A percentile compares a stretch with the other conserved stretches of the same genome.
Conservation (phyloP, 2,329 filamentous ascomycete genomes). For the Aspergillus awamori region DNA sequence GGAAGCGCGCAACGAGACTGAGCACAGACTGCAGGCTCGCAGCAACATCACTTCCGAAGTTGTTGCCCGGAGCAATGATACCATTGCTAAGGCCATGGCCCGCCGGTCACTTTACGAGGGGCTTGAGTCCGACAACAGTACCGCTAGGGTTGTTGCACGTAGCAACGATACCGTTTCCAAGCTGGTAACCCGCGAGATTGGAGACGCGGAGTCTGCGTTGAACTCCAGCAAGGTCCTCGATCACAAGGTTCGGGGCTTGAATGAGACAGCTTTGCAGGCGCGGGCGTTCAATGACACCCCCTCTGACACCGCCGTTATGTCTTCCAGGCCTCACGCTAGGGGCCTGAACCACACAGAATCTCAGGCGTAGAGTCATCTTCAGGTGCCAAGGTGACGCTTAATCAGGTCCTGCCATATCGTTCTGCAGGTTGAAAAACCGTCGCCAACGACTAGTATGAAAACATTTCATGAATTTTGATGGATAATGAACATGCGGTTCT, state of each 20-base stretch:
- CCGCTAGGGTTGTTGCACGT: background rate
- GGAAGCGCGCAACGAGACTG: conserved; percentile 2
- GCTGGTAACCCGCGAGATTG: conserved; percentile 9
- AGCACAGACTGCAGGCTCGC: background rate
- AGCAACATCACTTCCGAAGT: conserved; percentile 4
- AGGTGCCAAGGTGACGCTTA: too few species aligned
- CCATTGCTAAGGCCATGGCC: background rate
- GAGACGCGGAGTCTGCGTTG: conserved; percentile 9
- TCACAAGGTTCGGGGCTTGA: conserved; percentile 7
- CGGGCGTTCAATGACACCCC: background rate
- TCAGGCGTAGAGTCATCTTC: background rate
- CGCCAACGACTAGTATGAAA: background rate
- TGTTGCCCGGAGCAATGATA: conserved; percentile 13
- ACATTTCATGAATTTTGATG: background rate
- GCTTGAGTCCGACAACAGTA: too few species aligned
- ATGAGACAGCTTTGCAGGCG: conserved; percentile 13
- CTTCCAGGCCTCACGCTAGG: background rate
- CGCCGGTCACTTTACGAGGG: too few species aligned
- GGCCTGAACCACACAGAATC: background rate
- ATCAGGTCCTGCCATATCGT: too few species aligned
- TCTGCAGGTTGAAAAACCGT: too few species aligned
- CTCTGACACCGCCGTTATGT: background rate
- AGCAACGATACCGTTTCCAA: conserved; percentile 12
- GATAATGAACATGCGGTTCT: background rate
- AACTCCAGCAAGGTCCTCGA: conserved; percentile 14